Evolutionary conservation across 179 eudicot genomes (phyloP), one percentile per base, ranked within the genome.

Genomic region (Silene coronaria): DNA sequence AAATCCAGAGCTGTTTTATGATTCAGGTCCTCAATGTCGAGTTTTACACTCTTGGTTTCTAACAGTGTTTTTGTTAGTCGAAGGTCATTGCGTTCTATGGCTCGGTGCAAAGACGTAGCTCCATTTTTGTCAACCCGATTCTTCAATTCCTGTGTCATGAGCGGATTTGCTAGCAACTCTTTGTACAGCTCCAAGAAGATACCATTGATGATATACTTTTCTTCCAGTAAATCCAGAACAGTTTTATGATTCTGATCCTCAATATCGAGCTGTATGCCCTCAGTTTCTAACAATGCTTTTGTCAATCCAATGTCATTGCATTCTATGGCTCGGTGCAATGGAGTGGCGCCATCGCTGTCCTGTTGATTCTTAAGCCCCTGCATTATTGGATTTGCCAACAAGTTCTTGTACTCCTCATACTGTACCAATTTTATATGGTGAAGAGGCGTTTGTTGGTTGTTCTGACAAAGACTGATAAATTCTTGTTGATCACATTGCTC

Each of bases 51-150:
- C 62, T 51, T 51, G 2, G 45, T 51, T n/a, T 71, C 62, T 8
- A 71, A 4, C 45, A 71, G 34, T 51, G 16, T 26, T 28, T 26
- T 71, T 28, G 62, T 28, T 24, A 71, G 62, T 17, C 3, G 13
- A 53, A 17, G 22, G 24, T 51, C 45, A 28, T 53, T 10, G 24
- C 24, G 74, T 16, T 71, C 24, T 6, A 71, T 71, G 8, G 74
- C 61, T 71, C 74, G 42, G 53, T 53, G 74, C 74, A 71, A 71
- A 51, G 42, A 28, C 1, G 74, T 71, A 14, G 74, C 42, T 51
- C 26, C 74, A 51, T 53, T 2, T 16, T 10, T 17, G 17, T 71
- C 74, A 71, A 71, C 62, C 62, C 38, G 30, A 71, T 53, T 71
- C 74, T 71, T 71, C 17, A 71, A 71, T 14, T 71, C 63, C 34